Evolutionary conservation across 2,329 filamentous ascomycete genomes (phyloP).

Genomic region (Hypoxylon sp.): DNA sequence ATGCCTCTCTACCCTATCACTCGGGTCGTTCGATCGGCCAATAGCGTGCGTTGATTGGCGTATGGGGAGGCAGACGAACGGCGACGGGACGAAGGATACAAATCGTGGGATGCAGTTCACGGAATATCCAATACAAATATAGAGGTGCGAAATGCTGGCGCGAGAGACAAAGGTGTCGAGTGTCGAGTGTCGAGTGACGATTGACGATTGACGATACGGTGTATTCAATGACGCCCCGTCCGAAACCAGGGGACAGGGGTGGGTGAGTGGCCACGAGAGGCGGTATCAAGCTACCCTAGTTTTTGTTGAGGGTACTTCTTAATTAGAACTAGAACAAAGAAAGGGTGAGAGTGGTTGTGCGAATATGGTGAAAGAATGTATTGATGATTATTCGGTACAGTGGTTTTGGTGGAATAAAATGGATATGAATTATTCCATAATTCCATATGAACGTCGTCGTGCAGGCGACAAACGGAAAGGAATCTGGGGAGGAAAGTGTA

Average conservation of each 20-base stretch:
- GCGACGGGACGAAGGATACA: background rate
- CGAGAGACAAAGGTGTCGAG: constrained; percentile 13
- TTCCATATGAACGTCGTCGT: background rate
- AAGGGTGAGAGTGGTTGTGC: background rate
- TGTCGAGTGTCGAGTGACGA: too few species aligned
- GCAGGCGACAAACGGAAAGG: background rate
- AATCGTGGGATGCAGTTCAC: constrained; percentile 15
- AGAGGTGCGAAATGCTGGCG: constrained; percentile 23
- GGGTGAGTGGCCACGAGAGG: constrained; percentile 18
- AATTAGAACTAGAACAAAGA: constrained; percentile 22
- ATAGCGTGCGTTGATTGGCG: constrained; percentile 11
- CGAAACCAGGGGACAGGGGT: constrained; percentile 17
- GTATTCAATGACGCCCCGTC: constrained; percentile 32
- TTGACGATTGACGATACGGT: too few species aligned
- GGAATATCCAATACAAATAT: constrained; percentile 23
- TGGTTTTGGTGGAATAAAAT: background rate
- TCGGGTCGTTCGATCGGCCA: constrained; percentile 11
- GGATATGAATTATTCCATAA: background rate
- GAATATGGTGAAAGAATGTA: background rate
- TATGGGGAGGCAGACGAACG: constrained; percentile 5
- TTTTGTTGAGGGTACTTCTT: constrained; percentile 29
- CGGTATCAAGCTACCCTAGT: constrained; percentile 9
- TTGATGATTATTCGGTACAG: constrained; percentile 12
- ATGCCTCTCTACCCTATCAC: constrained; percentile 19
- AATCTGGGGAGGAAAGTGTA: background rate